phyloP scores from a whole-genome alignment of 257 asterid species.

The Nemophila menziesii region DNA sequence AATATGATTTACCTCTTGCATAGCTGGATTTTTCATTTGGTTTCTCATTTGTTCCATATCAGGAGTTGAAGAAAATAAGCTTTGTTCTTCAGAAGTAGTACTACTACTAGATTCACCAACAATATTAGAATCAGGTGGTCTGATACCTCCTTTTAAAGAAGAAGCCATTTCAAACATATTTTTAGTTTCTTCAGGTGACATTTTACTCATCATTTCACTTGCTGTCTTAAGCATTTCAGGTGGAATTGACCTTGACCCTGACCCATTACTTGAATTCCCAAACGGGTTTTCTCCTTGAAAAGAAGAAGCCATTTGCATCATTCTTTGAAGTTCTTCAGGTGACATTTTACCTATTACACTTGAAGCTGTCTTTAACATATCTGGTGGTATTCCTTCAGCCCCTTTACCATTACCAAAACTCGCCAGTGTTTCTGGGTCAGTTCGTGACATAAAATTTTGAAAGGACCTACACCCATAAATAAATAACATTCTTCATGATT shows the following conservation, averaged over 20 bases:
- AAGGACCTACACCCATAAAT: constrained; percentile 50
- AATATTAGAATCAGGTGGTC: constrained; percentile 23
- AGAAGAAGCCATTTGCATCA: constrained; percentile 74
- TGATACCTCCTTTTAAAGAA: constrained; percentile 44
- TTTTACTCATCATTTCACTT: constrained; percentile 70
- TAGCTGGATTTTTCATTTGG: constrained; percentile 95
- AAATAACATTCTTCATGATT: no score
- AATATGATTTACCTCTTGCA: constrained; percentile 66
- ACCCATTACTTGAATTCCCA: constrained; percentile 24
- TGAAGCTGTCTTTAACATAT: constrained; percentile 76
- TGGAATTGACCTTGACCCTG: constrained; percentile 37
- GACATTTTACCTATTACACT: constrained; percentile 69
- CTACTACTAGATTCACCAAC: constrained; percentile 38
- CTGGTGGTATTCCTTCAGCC: constrained; percentile 70
- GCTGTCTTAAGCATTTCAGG: constrained; percentile 85
- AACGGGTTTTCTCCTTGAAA: constrained; percentile 50
- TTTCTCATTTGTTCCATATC: constrained; percentile 91
- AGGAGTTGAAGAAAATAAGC: constrained; percentile 35
- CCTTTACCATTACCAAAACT: constrained; percentile 68
- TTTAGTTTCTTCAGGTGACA: constrained; percentile 71
- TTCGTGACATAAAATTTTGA: constrained; percentile 62
- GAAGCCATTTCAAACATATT: constrained; percentile 76
- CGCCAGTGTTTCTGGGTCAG: constrained; percentile 70
- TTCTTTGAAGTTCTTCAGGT: constrained; percentile 72
- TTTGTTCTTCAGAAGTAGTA: constrained; percentile 36